Evolutionary conservation across 2,329 filamentous ascomycete species (phyloP).

Genomic region (Teratosphaeriaceae sp.): DNA sequence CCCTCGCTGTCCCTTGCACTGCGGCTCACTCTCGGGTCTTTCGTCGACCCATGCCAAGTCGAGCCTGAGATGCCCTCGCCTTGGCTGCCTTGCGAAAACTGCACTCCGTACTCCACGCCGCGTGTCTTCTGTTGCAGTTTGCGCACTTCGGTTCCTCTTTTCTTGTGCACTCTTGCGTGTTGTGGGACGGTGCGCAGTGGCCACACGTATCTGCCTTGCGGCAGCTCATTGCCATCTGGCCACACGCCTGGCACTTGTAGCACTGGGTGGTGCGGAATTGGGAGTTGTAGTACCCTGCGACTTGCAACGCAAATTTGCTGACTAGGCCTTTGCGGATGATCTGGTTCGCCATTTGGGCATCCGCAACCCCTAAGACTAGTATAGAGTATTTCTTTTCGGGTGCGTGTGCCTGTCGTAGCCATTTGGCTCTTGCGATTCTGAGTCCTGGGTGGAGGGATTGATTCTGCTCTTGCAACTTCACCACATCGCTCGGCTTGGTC

Average conservation of each 20-base stretch:
- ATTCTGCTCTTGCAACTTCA: too few relatives aligned
- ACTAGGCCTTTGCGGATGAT: background rate
- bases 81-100: background rate
- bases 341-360: too few relatives aligned
- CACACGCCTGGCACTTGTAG: too few relatives aligned
- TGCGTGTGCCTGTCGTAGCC: background rate
- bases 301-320: background rate
- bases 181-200: too few relatives aligned
- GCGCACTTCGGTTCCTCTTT: background rate
- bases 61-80: background rate
- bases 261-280: background rate
- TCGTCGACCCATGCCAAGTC: background rate
- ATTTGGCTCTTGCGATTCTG: background rate
- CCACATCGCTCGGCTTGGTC: background rate
- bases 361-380: too few relatives aligned
- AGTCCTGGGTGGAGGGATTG: too few relatives aligned
- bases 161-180: background rate
- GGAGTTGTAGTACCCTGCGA: background rate
- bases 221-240: too few relatives aligned
- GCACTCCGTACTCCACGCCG: too few relatives aligned
- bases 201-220: too few relatives aligned
- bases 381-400: background rate
- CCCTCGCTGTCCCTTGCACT: background rate
- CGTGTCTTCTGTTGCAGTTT: background rate
- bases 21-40: background rate